Percentiles rank a stretch among this genome's conserved stretches.
Conservation (phyloP, 371 early-diverging fungal genomes). For the Mucor sp. region DNA sequence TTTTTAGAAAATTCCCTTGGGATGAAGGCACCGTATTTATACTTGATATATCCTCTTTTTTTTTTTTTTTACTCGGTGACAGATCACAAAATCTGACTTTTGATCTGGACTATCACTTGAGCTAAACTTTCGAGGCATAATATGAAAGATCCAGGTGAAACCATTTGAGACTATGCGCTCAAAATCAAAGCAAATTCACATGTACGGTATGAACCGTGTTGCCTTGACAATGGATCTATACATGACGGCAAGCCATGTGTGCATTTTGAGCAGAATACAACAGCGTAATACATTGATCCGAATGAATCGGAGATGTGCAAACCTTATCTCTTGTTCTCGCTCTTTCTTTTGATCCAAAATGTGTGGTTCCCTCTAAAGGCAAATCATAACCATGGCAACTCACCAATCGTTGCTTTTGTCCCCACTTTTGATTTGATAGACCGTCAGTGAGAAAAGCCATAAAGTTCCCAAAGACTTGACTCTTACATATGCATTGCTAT, state of each 20-base stretch:
- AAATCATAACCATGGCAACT: background rate
- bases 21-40: background rate
- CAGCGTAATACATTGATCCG: background rate
- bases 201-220: background rate
- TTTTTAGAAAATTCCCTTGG: too few species aligned
- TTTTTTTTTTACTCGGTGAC: slow-evolving; percentile 6
- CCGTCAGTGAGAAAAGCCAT: background rate
- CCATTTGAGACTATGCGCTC: background rate
- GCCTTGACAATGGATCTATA: background rate
- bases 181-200: background rate
- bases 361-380: background rate
- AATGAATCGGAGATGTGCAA: background rate
- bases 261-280: background rate
- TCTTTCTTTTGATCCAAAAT: background rate
- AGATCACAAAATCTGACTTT: slow-evolving; percentile 1
- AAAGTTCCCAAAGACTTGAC: background rate
- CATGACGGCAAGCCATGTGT: background rate
- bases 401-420: background rate
- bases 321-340: background rate
- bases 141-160: background rate
- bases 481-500: background rate
- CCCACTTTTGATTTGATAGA: background rate
- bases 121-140: background rate
- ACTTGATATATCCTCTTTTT: background rate
- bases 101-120: background rate